Evolutionary conservation across 495 filamentous ascomycete species (phyloP), one percentile per base, ranked within the genome.

Genomic region (Bacidia rubella): DNA sequence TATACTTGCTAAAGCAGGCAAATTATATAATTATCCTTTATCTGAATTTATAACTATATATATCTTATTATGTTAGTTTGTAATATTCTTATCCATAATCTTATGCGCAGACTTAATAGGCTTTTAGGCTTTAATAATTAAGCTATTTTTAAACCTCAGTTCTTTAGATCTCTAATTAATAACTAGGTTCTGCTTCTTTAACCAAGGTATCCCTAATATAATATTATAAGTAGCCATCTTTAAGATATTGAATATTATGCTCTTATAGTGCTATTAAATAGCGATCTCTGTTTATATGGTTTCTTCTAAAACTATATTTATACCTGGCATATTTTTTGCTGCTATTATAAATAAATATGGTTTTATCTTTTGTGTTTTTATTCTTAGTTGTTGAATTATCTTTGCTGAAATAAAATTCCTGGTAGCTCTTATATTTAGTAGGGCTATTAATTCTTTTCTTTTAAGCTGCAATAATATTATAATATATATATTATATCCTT

Each of bases 261-360:
- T 23, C 25, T 26, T 48, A n/a, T 29, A 4, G 22, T 22, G 10
- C 12, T 48, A 48, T 23, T 48, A 9, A 23, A 48, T 48, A 23
- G 22, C 12, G 4, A 48, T 48, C 19, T 23, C 11, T 48, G 25
- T 48, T 48, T 24, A 48, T 48, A 48, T 23, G 10, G 12, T 48
- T 48, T 29, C 22, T 48, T 48, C 19, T 23, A 27, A 4, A 48
- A 23, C 25, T 29, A 11, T 3, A 10, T 23, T 22, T 7, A 23
- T 48, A 22, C 25, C 19, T n/a, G 19, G 7, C 19, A 23, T 48
- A 23, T 23, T 9, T n/a, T 10, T 10, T 29, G 11, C 9, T 9
- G 45, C 25, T 29, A 24, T 29, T 24, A 22, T 48, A 48, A 48
- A 22, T 48, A 48, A 22, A n/a, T 25, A 48, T 48, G 25, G 25